These are phyloP conservation scores for Tanacetum coccineum DNA, from an alignment of 129 eudicot species.

Conservation along the genomic window DNA sequence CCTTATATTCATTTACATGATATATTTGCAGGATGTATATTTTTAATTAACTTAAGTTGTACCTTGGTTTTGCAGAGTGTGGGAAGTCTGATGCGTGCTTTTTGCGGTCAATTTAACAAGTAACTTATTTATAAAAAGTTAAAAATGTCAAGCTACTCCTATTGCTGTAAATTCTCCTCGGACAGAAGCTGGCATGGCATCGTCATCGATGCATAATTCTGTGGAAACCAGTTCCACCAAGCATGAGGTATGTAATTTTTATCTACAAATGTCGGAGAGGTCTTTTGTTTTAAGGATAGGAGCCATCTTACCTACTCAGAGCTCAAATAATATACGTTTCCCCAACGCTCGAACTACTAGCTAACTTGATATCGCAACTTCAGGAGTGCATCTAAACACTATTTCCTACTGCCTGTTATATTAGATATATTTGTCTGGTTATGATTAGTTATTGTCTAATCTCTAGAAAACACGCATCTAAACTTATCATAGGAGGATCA, in stretches of 20 bases:
- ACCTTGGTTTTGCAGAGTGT: no score
- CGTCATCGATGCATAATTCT: conserved; percentile 28
- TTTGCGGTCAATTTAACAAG: no score
- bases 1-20: no score
- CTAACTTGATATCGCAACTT: background rate
- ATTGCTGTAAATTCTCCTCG: conserved; percentile 35
- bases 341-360: background rate
- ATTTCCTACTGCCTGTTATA: no score
- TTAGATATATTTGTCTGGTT: background rate
- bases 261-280: conserved; percentile 3
- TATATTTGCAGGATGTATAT: no score
- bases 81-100: no score
- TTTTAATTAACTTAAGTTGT: no score
- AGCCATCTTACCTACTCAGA: background rate
- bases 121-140: no score
- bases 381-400: no score
- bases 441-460: background rate
- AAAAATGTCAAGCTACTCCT: conserved; percentile 32
- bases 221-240: conserved; percentile 29
- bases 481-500: background rate
- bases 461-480: background rate
- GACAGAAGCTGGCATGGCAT: conserved; percentile 20
- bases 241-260: conserved; percentile 49
- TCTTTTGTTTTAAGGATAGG: conserved; percentile 20
- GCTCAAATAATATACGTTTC: background rate